Evolutionary conservation across 345 rosid genomes (phyloP).

Genomic region (Rhodamnia rubescens): DNA sequence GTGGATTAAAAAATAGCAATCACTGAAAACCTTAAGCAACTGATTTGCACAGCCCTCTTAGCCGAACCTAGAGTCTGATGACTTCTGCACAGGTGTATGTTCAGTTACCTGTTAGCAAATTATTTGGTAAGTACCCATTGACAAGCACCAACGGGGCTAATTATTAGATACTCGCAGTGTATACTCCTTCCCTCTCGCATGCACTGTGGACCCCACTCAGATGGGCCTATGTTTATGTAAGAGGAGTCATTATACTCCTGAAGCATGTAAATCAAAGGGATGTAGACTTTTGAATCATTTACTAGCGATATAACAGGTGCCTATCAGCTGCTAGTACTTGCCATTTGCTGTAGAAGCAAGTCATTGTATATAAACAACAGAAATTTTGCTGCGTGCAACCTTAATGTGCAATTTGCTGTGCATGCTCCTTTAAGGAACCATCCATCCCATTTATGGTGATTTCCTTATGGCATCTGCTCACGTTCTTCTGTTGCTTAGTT

Average conservation of each 20-base stretch:
- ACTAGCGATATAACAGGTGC: background rate
- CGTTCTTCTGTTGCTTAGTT: background rate
- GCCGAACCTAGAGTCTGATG: background rate
- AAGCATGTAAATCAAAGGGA: background rate
- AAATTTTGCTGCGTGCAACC: background rate
- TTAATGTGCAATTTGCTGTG: background rate
- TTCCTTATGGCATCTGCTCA: background rate
- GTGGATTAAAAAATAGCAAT: background rate
- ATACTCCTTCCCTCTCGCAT: background rate
- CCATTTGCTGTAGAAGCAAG: background rate
- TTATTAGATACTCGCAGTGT: background rate
- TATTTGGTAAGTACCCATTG: background rate
- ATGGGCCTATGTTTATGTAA: background rate
- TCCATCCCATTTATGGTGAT: background rate
- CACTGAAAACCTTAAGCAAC: background rate
- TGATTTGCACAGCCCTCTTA: background rate
- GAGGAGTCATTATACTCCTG: background rate
- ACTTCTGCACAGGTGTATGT: background rate
- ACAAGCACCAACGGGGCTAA: background rate
- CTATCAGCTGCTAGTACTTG: background rate
- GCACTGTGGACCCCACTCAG: background rate
- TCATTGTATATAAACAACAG: background rate
- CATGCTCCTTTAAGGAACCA: background rate
- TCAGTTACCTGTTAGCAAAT: background rate
- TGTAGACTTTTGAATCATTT: background rate